Conservation (phyloP, 108 stramenopile species). For the Hondaea fermentalgiana region DNA sequence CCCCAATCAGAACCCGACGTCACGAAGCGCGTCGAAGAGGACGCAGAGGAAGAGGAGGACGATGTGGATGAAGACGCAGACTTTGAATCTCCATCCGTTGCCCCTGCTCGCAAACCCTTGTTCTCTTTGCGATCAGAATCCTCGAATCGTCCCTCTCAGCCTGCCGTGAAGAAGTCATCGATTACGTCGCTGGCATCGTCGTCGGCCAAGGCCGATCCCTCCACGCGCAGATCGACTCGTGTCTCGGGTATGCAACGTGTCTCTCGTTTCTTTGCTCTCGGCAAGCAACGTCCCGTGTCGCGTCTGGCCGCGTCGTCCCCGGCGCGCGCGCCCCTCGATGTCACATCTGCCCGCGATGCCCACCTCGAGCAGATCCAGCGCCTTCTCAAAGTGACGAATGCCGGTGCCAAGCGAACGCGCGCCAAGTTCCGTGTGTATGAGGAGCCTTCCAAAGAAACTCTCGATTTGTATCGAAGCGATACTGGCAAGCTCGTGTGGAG, state of each 20-base stretch:
- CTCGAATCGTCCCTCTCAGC: no score
- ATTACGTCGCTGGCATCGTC: no score
- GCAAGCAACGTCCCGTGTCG: not conserved
- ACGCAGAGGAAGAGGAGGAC: no score
- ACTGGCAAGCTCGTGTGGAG: not conserved
- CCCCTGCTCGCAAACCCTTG: no score
- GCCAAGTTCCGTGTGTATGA: not conserved
- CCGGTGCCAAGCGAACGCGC: not conserved
- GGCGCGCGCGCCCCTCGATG: not conserved
- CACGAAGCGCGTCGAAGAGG: no score
- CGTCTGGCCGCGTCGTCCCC: not conserved
- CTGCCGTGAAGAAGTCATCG: no score
- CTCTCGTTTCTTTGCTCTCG: not conserved
- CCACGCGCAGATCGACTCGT: no score
- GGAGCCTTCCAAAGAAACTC: not conserved
- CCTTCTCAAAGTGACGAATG: not conserved
- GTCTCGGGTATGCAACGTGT: not conserved
- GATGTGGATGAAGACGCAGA: no score
- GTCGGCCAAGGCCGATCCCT: no score
- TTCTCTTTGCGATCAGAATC: no score
- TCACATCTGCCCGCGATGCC: not conserved
- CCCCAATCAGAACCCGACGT: no score
- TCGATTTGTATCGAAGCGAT: not conserved
- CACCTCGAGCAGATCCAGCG: not conserved
- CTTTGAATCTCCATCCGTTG: no score